Conservation (phyloP, 2,329 filamentous ascomycete species). For the Paracamarosporium sp. region DNA sequence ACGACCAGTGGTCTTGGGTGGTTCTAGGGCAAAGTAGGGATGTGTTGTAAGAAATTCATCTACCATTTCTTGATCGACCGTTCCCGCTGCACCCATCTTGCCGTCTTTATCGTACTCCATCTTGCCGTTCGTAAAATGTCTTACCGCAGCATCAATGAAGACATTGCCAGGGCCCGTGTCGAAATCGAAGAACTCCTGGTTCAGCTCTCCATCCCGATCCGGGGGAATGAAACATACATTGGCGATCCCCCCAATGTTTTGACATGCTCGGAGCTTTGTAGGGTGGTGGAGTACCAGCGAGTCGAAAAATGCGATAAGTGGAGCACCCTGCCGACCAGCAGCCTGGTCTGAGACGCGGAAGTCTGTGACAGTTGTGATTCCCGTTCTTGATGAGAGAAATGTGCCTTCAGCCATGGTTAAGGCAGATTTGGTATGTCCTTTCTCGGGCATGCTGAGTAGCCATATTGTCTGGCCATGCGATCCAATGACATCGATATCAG, state of each 20-base stretch:
- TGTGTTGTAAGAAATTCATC: slow-evolving; percentile 53
- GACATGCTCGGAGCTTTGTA: slow-evolving; percentile 62
- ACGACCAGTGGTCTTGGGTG: slow-evolving; percentile 65
- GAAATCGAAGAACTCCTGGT: slow-evolving; percentile 54
- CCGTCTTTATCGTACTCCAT: slow-evolving; percentile 62
- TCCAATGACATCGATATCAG: slow-evolving; percentile 60
- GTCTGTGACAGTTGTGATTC: slow-evolving; percentile 65
- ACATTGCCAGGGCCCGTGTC: slow-evolving; percentile 64
- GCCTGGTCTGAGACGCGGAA: slow-evolving; percentile 65
- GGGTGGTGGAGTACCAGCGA: slow-evolving; percentile 63
- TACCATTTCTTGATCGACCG: slow-evolving; percentile 58
- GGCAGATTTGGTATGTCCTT: slow-evolving; percentile 51
- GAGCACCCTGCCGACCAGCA: slow-evolving; percentile 64
- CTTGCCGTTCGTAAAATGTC: slow-evolving; percentile 58
- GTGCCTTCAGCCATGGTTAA: slow-evolving; percentile 63
- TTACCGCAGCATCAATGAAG: slow-evolving; percentile 62
- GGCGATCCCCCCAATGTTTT: slow-evolving; percentile 68
- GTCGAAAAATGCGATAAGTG: slow-evolving; percentile 66
- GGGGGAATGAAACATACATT: slow-evolving; percentile 68
- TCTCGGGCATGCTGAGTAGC: slow-evolving; percentile 34
- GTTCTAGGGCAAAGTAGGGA: slow-evolving; percentile 58
- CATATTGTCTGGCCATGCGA: slow-evolving; percentile 69
- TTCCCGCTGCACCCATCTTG: slow-evolving; percentile 59
- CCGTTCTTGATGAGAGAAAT: slow-evolving; percentile 61
- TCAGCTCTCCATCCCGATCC: slow-evolving; percentile 48